A percentile compares a stretch with the other conserved stretches of the same genome.
Conservation (phyloP, 768 basidiomycete genomes). For the Boletus rubescentipes region DNA sequence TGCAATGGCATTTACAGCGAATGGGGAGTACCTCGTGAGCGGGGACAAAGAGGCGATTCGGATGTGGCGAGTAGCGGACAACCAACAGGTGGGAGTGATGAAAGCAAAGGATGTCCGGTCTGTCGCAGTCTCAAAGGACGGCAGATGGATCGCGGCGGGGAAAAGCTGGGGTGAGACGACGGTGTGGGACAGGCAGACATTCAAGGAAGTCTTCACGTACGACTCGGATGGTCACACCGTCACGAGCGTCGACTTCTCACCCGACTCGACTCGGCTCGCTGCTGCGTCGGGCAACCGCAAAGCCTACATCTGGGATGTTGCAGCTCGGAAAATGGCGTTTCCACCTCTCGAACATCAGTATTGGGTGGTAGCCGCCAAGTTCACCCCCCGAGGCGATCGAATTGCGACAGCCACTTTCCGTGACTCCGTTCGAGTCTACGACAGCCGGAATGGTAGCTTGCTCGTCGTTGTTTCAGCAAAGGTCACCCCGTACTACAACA, state of each 20-base stretch:
- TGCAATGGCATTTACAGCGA: conserved; percentile 1
- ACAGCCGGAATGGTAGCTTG: neutral
- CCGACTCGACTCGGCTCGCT: conserved; percentile 5
- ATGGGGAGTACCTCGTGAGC: conserved; percentile 6
- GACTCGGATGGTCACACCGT: conserved; percentile 6
- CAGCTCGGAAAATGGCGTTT: neutral
- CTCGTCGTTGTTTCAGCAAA: neutral
- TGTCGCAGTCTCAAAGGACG: conserved; percentile 8
- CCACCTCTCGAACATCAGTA: conserved; percentile 1
- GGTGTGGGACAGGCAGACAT: conserved; percentile 4
- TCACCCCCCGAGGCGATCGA: conserved; percentile 7
- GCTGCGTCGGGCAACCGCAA: conserved; percentile 4
- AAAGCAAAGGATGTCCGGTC: conserved; percentile 4
- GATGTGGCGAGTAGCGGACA: conserved; percentile 2
- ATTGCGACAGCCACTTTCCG: conserved; percentile 12
- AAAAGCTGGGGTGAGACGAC: conserved; percentile 7
- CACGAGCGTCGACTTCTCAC: conserved; percentile 14
- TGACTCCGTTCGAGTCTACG: conserved; percentile 7
- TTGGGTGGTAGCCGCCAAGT: conserved; percentile 14
- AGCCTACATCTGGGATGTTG: conserved; percentile 4
- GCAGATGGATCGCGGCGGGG: conserved; percentile 10
- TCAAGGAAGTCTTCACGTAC: neutral
- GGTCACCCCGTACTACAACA: conserved; percentile 13
- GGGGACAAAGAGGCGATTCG: conserved; percentile 12
- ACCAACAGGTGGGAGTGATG: neutral